Evolutionary conservation across 257 asterid genomes (phyloP).

Genomic region (Scutellaria baicalensis): DNA sequence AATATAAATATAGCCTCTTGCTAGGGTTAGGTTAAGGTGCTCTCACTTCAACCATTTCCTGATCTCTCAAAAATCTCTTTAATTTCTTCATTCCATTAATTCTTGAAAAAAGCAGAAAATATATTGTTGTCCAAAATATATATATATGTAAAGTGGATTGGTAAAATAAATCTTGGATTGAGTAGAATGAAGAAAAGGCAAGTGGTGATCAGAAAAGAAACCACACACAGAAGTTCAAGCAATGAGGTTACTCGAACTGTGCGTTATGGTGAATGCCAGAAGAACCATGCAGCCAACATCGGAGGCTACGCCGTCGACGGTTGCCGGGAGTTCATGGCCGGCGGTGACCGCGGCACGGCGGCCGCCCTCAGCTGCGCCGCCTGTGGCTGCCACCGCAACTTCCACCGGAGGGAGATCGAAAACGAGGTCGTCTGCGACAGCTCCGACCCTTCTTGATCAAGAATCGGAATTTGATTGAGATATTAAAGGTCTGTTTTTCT

Average conservation of each 20-base stretch:
- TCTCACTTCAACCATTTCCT: conserved; percentile 10
- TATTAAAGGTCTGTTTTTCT: conserved; percentile 12
- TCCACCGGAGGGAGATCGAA: conserved; percentile 48
- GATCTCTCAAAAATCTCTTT: no score
- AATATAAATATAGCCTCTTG: conserved; percentile 25
- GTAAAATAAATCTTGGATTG: no score
- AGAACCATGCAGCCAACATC: conserved; percentile 53
- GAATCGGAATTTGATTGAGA: neutral
- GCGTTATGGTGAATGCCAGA: conserved; percentile 53
- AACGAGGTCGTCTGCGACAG: conserved; percentile 34
- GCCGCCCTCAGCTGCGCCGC: conserved; percentile 54
- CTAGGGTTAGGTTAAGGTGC: conserved; percentile 35
- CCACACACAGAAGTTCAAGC: conserved; percentile 16
- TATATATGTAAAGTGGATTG: neutral
- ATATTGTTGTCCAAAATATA: neutral
- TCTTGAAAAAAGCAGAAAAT: neutral
- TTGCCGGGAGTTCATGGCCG: conserved; percentile 66
- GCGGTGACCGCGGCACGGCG: conserved; percentile 42
- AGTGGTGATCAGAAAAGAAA: conserved; percentile 32
- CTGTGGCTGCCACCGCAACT: conserved; percentile 63
- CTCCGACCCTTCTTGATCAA: conserved; percentile 17
- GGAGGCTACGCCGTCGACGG: conserved; percentile 66
- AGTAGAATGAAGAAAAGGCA: conserved; percentile 37
- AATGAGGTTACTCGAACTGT: conserved; percentile 17
- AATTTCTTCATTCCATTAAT: no score